Conservation (phyloP, 805 yeast species). For the Ogataea pilisensis region DNA sequence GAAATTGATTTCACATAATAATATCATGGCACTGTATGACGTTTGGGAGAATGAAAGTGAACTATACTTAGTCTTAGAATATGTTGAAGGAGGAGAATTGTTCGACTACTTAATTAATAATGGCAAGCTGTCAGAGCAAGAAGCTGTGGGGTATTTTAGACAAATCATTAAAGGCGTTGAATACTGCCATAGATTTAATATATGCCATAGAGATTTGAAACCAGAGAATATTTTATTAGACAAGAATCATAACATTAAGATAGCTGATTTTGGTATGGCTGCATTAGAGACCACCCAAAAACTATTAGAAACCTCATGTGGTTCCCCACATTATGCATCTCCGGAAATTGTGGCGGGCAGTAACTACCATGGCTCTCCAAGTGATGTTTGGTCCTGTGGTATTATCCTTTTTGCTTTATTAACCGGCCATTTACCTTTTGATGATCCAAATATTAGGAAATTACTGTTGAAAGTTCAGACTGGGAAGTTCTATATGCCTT, state of each 20-base stretch:
- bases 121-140: slow-evolving; percentile 68
- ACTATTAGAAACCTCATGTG: slow-evolving; percentile 76
- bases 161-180: slow-evolving; percentile 77
- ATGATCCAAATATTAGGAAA: slow-evolving; percentile 73
- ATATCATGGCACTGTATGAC: slow-evolving; percentile 88
- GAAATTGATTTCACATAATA: slow-evolving; percentile 92
- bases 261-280: slow-evolving; percentile 90
- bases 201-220: slow-evolving; percentile 77
- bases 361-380: slow-evolving; percentile 77
- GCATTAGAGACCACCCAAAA: slow-evolving; percentile 71
- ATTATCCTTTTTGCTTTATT: slow-evolving; percentile 73
- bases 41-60: slow-evolving; percentile 98
- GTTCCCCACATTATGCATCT: slow-evolving; percentile 86
- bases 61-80: slow-evolving; percentile 71
- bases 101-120: slow-evolving; percentile 69
- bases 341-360: slow-evolving; percentile 81
- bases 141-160: slow-evolving; percentile 71
- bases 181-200: slow-evolving; percentile 76
- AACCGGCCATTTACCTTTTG: slow-evolving; percentile 80
- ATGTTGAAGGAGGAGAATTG: slow-evolving; percentile 85
- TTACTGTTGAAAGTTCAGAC: slow-evolving; percentile 70
- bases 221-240: slow-evolving; percentile 77
- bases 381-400: slow-evolving; percentile 89
- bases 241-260: slow-evolving; percentile 59
- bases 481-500: slow-evolving; percentile 72